A percentile compares a stretch with the other conserved stretches of the same genome.
These are phyloP conservation scores for Aspergillus puulaauensis DNA, from an alignment of 2,329 filamentous ascomycete species.

Conservation along the genomic window DNA sequence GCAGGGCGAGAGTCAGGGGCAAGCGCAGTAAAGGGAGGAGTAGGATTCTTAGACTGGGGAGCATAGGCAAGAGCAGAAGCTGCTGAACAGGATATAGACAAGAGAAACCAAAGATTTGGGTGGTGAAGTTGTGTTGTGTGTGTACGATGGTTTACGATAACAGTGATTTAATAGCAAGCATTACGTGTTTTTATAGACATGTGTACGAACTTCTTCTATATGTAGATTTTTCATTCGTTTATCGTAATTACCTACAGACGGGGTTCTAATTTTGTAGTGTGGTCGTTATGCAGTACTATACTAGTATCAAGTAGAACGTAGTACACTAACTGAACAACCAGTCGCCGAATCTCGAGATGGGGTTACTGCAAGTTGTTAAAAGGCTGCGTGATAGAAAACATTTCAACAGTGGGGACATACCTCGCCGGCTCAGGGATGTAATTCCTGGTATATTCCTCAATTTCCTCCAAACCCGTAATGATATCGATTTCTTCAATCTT, in stretches of 20 bases:
- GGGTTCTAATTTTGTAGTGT: neutral
- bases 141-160: neutral
- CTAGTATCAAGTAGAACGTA: neutral
- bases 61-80: neutral
- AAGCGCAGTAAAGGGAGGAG: neutral
- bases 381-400: neutral
- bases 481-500: conserved; percentile 63
- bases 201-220: neutral
- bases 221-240: neutral
- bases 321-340: conserved; percentile 17
- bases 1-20: conserved; percentile 2
- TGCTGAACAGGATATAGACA: neutral
- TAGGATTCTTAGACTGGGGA: too few relatives aligned
- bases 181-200: neutral
- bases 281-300: neutral
- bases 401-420: conserved; percentile 37
- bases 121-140: neutral
- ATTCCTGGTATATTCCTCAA: conserved; percentile 66
- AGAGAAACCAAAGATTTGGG: neutral
- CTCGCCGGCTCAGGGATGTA: conserved; percentile 56
- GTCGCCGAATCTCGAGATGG: conserved; percentile 19
- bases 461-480: conserved; percentile 60
- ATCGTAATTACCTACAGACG: neutral
- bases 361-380: conserved; percentile 22
- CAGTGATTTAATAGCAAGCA: neutral